Percentiles rank a stretch among this genome's conserved stretches.
phyloP scores from a whole-genome alignment of 2,329 filamentous ascomycete species.

The Trichoderma breve region DNA sequence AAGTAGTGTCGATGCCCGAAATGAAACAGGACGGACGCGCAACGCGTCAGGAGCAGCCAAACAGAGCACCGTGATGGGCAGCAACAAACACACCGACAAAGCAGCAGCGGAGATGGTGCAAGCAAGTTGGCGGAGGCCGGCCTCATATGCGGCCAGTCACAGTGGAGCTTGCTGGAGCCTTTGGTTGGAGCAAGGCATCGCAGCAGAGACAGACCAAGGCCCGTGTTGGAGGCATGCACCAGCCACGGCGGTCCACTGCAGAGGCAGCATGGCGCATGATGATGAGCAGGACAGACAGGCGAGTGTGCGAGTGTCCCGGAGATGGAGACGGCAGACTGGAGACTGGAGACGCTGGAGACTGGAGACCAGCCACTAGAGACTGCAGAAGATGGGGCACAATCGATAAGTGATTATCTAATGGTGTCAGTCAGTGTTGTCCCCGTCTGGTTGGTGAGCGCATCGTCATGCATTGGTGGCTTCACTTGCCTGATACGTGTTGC shows the following conservation, averaged over 20 bases:
- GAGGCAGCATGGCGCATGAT: conserved; percentile 18
- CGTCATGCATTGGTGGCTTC: conserved; percentile 12
- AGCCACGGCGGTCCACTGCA: conserved; percentile 18
- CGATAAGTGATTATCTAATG: conserved; percentile 17
- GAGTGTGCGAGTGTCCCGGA: not conserved
- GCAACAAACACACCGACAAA: conserved; percentile 39
- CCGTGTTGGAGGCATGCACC: conserved; percentile 18
- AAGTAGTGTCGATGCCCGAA: conserved; percentile 24
- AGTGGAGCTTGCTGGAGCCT: conserved; percentile 31
- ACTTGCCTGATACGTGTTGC: conserved; percentile 15
- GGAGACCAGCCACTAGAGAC: not conserved
- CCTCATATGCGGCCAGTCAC: conserved; percentile 36
- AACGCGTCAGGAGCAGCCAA: conserved; percentile 26
- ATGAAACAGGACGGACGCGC: conserved; percentile 8
- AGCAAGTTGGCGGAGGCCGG: conserved; percentile 29
- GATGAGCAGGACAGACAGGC: conserved; percentile 3
- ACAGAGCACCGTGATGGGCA: conserved; percentile 27
- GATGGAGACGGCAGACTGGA: not conserved
- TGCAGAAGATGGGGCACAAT: conserved; percentile 14
- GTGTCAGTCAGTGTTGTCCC: conserved; percentile 1
- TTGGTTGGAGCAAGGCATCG: conserved; percentile 25
- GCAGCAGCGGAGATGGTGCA: conserved; percentile 24
- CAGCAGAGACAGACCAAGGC: conserved; percentile 16
- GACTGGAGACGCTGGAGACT: not conserved
- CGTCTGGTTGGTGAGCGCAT: conserved; percentile 12